Evolutionary conservation across 805 yeast species (phyloP).

Genomic region (Kluyveromyces nonfermentans): DNA sequence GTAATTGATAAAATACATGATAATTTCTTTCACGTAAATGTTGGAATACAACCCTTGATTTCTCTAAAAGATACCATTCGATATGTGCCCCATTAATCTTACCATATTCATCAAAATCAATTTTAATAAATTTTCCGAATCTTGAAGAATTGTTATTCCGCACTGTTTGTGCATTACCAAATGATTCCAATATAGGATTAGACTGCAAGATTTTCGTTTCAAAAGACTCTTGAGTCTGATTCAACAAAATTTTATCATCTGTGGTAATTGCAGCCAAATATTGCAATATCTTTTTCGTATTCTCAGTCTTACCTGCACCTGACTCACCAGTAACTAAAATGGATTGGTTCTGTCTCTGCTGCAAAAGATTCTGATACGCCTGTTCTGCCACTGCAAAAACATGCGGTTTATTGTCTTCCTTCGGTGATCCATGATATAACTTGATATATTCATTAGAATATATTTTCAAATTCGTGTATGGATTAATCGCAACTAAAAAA

Average conservation of each 20-base stretch:
- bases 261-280: constrained; percentile 73
- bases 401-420: constrained; percentile 61
- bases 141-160: constrained; percentile 91
- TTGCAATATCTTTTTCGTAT: constrained; percentile 89
- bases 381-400: constrained; percentile 84
- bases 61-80: constrained; percentile 89
- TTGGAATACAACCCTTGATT: constrained; percentile 82
- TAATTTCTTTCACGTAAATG: constrained; percentile 75
- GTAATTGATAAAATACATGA: constrained; percentile 83
- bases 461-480: constrained; percentile 67
- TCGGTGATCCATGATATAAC: constrained; percentile 41
- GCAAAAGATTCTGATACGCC: constrained; percentile 67
- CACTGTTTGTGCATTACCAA: constrained; percentile 95
- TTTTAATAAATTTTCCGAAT: constrained; percentile 91
- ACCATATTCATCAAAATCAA: constrained; percentile 58
- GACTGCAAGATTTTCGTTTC: constrained; percentile 86
- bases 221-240: constrained; percentile 35
- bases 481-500: constrained; percentile 90
- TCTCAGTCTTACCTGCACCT: constrained; percentile 98
- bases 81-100: constrained; percentile 81
- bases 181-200: constrained; percentile 90
- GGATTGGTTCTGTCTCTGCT: constrained; percentile 69
- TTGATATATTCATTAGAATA: constrained; percentile 53
- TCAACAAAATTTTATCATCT: constrained; percentile 15
- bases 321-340: constrained; percentile 97